These are phyloP conservation scores for Neovahlkampfia damariscottae DNA, from an alignment of 78 protist genomes.

Conservation along the genomic window DNA sequence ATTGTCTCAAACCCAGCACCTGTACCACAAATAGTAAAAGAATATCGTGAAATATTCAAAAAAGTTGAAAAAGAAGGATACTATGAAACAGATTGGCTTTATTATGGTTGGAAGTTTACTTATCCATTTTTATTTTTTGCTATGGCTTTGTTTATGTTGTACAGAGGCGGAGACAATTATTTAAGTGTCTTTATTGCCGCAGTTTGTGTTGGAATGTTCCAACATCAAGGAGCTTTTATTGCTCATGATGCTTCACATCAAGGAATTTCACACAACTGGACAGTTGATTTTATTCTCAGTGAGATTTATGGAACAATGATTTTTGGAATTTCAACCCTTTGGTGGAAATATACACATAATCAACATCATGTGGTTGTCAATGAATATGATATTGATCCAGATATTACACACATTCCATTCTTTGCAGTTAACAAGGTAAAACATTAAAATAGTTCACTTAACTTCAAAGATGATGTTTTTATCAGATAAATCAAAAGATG, in stretches of 20 bases:
- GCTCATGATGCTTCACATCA: constrained; percentile 26
- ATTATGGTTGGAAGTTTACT: no score
- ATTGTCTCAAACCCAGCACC: no score
- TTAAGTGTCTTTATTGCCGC: neutral
- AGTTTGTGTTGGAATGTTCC: constrained; percentile 11
- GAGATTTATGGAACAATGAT: neutral
- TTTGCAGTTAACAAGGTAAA: constrained; percentile 12
- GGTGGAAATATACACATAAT: constrained; percentile 35
- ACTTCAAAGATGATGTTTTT: no score
- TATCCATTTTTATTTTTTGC: no score
- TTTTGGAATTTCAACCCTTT: constrained; percentile 16
- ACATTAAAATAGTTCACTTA: no score
- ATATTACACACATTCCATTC: constrained; percentile 37
- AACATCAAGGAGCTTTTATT: constrained; percentile 27
- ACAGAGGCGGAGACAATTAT: neutral
- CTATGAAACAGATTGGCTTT: no score
- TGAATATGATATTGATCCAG: constrained; percentile 17
- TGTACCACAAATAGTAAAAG: no score
- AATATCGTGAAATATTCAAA: no score
- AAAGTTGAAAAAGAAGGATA: no score
- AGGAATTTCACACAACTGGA: neutral
- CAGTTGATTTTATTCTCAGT: neutral
- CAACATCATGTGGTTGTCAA: constrained; percentile 37
- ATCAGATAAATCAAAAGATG: no score
- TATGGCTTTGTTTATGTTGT: neutral